phyloP scores from a whole-genome alignment of 768 basidiomycete species.

The Trametes coccinea region DNA sequence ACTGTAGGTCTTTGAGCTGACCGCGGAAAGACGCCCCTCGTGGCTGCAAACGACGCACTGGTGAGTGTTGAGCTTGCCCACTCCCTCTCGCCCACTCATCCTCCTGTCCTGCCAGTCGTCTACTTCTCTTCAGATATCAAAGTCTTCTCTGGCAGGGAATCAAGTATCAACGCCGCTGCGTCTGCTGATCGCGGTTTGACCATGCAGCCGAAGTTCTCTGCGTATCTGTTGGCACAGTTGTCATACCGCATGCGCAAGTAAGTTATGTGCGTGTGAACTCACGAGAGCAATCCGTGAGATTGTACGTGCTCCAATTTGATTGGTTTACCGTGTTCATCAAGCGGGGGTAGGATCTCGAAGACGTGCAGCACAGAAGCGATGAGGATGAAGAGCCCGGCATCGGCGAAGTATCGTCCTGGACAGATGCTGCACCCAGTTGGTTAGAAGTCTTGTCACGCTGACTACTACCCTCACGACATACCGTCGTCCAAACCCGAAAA shows the following conservation, averaged over 20 bases:
- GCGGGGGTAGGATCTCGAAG: constrained; percentile 19
- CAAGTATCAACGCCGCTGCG: neutral
- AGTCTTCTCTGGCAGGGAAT: too few relatives aligned
- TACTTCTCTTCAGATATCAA: neutral
- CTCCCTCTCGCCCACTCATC: too few relatives aligned
- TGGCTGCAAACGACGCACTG: too few relatives aligned
- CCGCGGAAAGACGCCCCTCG: too few relatives aligned
- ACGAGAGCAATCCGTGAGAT: constrained; percentile 7
- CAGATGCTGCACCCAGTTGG: constrained; percentile 11
- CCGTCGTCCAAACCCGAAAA: constrained; percentile 31
- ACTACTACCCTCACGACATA: neutral
- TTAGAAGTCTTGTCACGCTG: neutral
- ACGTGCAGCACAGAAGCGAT: constrained; percentile 20
- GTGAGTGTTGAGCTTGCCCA: too few relatives aligned
- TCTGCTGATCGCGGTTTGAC: constrained; percentile 4
- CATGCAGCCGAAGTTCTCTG: constrained; percentile 7
- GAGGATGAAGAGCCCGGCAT: constrained; percentile 13
- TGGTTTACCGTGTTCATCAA: constrained; percentile 6
- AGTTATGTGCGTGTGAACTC: neutral
- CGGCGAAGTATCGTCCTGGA: constrained; percentile 21
- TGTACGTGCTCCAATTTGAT: neutral
- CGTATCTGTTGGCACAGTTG: neutral
- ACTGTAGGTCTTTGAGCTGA: too few relatives aligned
- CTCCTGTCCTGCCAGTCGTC: neutral
- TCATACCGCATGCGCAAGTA: neutral